phyloP scores from a whole-genome alignment of 2,329 filamentous ascomycete species.

The Xylogone sp. region DNA sequence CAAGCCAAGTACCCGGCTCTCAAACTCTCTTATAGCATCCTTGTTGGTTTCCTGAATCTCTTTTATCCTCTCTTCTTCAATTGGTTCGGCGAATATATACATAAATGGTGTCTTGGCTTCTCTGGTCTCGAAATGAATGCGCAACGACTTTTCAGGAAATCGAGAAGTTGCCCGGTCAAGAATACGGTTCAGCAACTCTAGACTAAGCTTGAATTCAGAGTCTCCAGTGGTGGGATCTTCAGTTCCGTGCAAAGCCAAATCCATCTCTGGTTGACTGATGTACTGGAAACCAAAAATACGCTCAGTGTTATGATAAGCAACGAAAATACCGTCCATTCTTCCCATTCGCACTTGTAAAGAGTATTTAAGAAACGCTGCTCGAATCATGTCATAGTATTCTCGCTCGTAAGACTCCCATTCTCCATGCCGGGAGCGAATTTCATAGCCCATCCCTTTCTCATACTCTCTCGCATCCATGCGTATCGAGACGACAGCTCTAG shows the following conservation, averaged over 20 bases:
- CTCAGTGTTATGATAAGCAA: slow-evolving; percentile 91
- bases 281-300: slow-evolving; percentile 99
- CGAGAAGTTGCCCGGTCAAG: slow-evolving; percentile 69
- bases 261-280: slow-evolving; percentile 81
- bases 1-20: slow-evolving; percentile 57
- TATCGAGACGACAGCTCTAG: slow-evolving; percentile 83
- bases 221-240: slow-evolving; percentile 65
- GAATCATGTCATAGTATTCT: slow-evolving; percentile 96
- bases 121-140: slow-evolving; percentile 79
- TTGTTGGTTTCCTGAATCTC: slow-evolving; percentile 67
- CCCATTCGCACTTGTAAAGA: slow-evolving; percentile 95
- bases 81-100: slow-evolving; percentile 87
- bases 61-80: slow-evolving; percentile 68
- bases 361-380: slow-evolving; percentile 92
- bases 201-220: slow-evolving; percentile 77
- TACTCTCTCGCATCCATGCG: slow-evolving; percentile 78
- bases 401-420: slow-evolving; percentile 89
- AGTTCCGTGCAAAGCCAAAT: slow-evolving; percentile 82
- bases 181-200: slow-evolving; percentile 74
- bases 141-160: slow-evolving; percentile 73
- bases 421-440: slow-evolving; percentile 73
- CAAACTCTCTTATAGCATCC: slow-evolving; percentile 63
- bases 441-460: slow-evolving; percentile 76
- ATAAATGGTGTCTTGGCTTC: slow-evolving; percentile 58
- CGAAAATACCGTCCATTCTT: slow-evolving; percentile 97